These are phyloP conservation scores for Scedosporium minutisporum DNA, from an alignment of 2,329 filamentous ascomycete species.

Conservation along the genomic window DNA sequence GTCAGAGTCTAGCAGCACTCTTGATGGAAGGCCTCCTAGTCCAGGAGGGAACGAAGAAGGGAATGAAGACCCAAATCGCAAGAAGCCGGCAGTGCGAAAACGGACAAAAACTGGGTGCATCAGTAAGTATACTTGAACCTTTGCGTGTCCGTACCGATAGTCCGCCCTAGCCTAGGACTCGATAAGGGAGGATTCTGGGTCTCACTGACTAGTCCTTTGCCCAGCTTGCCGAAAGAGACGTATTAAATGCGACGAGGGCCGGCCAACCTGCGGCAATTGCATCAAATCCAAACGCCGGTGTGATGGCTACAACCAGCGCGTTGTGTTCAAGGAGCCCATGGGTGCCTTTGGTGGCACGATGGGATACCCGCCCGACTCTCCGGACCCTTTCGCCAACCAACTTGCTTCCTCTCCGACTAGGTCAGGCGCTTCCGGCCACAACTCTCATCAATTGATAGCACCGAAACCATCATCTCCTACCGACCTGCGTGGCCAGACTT, in stretches of 20 bases:
- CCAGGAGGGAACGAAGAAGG: conserved; percentile 18
- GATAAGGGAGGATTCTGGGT: not conserved
- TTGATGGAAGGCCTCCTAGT: not conserved
- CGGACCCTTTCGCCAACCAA: conserved; percentile 17
- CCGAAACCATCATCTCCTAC: conserved; percentile 36
- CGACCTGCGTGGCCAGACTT: conserved; percentile 22
- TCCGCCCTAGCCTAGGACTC: not conserved
- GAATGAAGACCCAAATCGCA: conserved; percentile 32
- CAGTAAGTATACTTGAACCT: conserved; percentile 46
- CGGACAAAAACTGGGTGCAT: conserved; percentile 89
- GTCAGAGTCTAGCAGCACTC: not conserved
- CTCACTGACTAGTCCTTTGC: conserved; percentile 7
- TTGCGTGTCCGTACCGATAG: not conserved
- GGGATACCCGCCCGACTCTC: conserved; percentile 33
- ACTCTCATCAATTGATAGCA: conserved; percentile 33
- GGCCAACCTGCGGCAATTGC: conserved; percentile 74
- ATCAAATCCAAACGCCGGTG: conserved; percentile 77
- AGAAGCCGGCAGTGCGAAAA: conserved; percentile 46
- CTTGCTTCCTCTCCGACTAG: conserved; percentile 31
- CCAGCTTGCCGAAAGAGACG: conserved; percentile 83
- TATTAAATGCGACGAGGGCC: conserved; percentile 93
- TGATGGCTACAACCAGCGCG: conserved; percentile 73
- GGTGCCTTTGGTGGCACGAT: conserved; percentile 41
- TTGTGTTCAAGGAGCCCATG: conserved; percentile 69
- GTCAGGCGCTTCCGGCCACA: conserved; percentile 27